These are phyloP conservation scores for Sodiomyces alkalinus DNA, from an alignment of 2,329 filamentous ascomycete species.

Conservation along the genomic window DNA sequence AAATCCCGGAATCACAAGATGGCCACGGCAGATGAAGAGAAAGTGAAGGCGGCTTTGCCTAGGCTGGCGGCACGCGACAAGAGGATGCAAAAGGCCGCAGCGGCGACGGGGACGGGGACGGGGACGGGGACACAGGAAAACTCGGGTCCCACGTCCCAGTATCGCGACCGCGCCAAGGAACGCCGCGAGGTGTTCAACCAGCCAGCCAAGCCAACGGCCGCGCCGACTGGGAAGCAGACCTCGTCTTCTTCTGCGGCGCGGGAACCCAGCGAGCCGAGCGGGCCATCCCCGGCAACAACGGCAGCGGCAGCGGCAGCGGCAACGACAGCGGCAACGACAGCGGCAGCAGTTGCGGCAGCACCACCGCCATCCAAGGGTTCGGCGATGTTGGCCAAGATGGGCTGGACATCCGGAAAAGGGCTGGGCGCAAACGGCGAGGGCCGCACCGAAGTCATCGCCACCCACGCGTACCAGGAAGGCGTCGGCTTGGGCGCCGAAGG, in stretches of 20 bases:
- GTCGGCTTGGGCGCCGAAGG: constrained; percentile 57
- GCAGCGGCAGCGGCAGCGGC: constrained; percentile 10
- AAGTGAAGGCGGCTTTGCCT: constrained; percentile 32
- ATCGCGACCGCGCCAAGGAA: constrained; percentile 54
- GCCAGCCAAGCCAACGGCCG: constrained; percentile 33
- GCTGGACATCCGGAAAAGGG: constrained; percentile 50
- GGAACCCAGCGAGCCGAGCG: constrained; percentile 14
- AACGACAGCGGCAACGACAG: no score
- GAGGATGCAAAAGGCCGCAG: constrained; percentile 17
- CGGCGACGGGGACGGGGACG: no score
- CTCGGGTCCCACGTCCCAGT: constrained; percentile 21
- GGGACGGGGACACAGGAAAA: constrained; percentile 10
- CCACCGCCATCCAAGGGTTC: constrained; percentile 43
- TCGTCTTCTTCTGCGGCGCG: constrained; percentile 4
- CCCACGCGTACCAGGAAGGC: constrained; percentile 49
- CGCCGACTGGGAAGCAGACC: constrained; percentile 10
- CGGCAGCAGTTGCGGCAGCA: no score
- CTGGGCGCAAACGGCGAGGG: constrained; percentile 49
- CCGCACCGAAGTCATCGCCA: constrained; percentile 46
- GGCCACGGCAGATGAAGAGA: constrained; percentile 22
- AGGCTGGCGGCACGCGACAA: constrained; percentile 20
- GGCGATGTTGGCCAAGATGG: constrained; percentile 57
- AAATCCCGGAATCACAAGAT: constrained; percentile 25
- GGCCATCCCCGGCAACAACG: no score
- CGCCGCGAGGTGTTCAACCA: constrained; percentile 47